Evolutionary conservation across 441 rosid species (phyloP), one percentile per base, ranked within the genome.

Genomic region (Pelargonium fulgidum): DNA sequence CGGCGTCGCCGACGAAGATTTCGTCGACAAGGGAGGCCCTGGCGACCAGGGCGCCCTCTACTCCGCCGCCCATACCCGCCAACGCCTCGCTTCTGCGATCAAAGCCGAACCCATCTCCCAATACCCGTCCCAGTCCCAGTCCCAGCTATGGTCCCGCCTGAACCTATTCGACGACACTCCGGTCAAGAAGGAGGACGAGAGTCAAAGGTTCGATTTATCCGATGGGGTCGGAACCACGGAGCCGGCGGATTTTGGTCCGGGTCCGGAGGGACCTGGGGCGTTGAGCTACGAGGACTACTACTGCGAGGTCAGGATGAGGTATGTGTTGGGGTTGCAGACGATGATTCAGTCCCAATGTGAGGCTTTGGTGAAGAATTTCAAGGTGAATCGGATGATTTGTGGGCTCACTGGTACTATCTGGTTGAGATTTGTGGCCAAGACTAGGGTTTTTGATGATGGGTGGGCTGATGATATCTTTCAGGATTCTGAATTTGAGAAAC

Each of bases 1-100:
- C 3, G 87, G 81, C 56, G 81, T 81, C 50, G 89, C 85, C 42
- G 87, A 79, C 33, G 93, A 85, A 71, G 87, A 85, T 73, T 84
- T 83, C 65, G 62, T 78, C 65, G 85, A 72, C 29, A 75, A 72
- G 24, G 89, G 75, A 66, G 76, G 68, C 58, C 58, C 58, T 12
- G 79, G 71, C 10, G 74, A 54, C 42, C 80, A 82, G 2, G 79
- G 77, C 1, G 87, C 83, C 29, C 69, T 83, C 39, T 86, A 84
- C 80, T 73, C 68, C 64, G 71, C 79, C 62, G 75, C 75, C 62
- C 72, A 65, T 68, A 70, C 76, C 58, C 87, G 87, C 62, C 73
- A 58, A 20, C 48, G 72, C 50, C 68, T 29, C 16, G 62, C 24
- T 22, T 22, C 54, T 24, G 11, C 71, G 9, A 11, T 36, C 17